A percentile compares a stretch with the other conserved stretches of the same genome.
Evolutionary conservation across 208 protist genomes (phyloP).

Genomic region (Hexamita inflata): DNA sequence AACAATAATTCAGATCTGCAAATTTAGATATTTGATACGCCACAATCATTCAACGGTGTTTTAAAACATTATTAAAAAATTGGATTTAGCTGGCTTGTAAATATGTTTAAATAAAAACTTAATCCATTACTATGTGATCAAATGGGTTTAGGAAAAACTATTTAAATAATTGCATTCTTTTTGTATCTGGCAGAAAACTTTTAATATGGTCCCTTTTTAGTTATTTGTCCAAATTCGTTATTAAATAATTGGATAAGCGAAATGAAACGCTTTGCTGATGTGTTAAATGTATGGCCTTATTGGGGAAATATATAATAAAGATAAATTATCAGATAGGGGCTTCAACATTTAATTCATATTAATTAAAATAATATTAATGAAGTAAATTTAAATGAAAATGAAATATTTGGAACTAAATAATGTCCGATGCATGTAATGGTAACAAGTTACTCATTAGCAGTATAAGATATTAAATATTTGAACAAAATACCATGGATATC

Average conservation of each 20-base stretch:
- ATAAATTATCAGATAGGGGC: background rate
- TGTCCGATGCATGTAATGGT: slow-evolving; percentile 61
- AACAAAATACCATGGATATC: slow-evolving; percentile 48
- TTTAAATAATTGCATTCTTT: slow-evolving; percentile 24
- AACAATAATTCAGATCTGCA: background rate
- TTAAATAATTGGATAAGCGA: slow-evolving; percentile 20
- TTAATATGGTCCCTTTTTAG: slow-evolving; percentile 8
- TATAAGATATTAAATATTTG: slow-evolving; percentile 43
- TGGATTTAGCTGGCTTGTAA: background rate
- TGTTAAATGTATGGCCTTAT: slow-evolving; percentile 19
- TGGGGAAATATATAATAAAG: slow-evolving; percentile 5
- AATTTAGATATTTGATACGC: background rate
- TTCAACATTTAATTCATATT: too few species aligned
- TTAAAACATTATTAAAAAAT: background rate
- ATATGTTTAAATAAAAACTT: background rate
- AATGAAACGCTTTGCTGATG: background rate
- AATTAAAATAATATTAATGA: too few species aligned
- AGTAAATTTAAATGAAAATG: too few species aligned
- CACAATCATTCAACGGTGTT: background rate
- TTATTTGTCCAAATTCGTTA: slow-evolving; percentile 1
- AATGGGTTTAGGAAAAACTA: background rate
- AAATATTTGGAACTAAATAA: too few species aligned
- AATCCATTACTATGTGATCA: background rate
- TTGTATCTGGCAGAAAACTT: background rate
- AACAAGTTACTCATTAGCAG: slow-evolving; percentile 64